phyloP scores from a whole-genome alignment of 1,284 basidiomycete genomes.

The Austroboletus sp. region DNA sequence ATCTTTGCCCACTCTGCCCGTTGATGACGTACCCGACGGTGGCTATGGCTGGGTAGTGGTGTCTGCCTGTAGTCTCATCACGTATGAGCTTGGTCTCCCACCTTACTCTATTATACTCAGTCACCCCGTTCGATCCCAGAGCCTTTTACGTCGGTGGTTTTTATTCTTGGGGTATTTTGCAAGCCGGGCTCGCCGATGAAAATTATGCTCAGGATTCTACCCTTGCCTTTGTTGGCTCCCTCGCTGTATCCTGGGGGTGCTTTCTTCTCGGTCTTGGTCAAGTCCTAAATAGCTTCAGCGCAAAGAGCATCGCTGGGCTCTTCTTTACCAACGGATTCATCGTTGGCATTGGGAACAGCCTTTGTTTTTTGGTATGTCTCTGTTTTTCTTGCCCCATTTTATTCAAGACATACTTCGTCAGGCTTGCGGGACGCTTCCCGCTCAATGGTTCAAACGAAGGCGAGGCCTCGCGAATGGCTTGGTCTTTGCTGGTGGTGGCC shows the following conservation, averaged over 20 bases:
- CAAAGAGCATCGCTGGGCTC: conserved; percentile 21
- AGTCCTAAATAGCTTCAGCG: conserved; percentile 26
- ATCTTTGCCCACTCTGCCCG: not conserved
- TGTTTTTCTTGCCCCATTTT: not conserved
- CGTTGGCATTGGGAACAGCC: conserved; percentile 17
- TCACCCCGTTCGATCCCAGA: conserved; percentile 3
- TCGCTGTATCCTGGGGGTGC: conserved; percentile 23
- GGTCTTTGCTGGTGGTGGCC: conserved; percentile 31
- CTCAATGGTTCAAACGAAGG: conserved; percentile 31
- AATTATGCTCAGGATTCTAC: conserved; percentile 22
- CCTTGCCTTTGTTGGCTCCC: conserved; percentile 32
- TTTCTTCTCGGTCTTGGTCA: conserved; percentile 24
- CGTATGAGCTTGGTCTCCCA: conserved; percentile 11
- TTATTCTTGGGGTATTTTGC: conserved; percentile 32
- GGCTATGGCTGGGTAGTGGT: conserved; percentile 23
- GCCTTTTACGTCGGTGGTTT: conserved; percentile 21
- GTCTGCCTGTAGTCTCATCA: conserved; percentile 20
- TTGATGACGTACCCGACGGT: conserved; percentile 13
- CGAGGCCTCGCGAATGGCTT: conserved; percentile 33
- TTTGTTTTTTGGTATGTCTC: conserved; percentile 19
- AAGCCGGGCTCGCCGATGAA: conserved; percentile 24
- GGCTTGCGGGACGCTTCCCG: conserved; percentile 29
- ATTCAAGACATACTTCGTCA: conserved; percentile 2
- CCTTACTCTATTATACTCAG: not conserved
- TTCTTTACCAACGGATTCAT: conserved; percentile 30